Conservation (phyloP, 176 grass and related monocot species). For the Triticum monococcum region DNA sequence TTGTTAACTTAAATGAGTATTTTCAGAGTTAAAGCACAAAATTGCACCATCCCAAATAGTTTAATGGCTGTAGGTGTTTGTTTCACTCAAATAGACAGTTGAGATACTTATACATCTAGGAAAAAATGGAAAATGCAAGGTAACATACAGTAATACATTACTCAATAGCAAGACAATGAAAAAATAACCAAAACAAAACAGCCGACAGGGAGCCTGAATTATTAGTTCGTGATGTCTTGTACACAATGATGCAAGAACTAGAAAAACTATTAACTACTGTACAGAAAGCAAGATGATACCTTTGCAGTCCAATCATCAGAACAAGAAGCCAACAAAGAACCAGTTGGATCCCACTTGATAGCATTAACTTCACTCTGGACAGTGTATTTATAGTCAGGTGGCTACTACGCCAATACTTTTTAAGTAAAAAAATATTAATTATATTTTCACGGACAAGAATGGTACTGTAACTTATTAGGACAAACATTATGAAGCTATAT, state of each 20-base stretch:
- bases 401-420: neutral
- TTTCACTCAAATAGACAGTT: neutral
- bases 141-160: neutral
- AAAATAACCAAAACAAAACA: neutral
- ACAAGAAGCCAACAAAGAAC: constrained; percentile 91
- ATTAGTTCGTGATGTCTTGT: neutral
- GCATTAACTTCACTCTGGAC: constrained; percentile 96
- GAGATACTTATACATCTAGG: neutral
- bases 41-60: neutral
- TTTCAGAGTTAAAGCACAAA: neutral
- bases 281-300: constrained; percentile 44
- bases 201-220: neutral
- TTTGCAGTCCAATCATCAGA: constrained; percentile 94
- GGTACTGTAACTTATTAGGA: neutral
- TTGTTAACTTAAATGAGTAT: neutral
- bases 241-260: neutral
- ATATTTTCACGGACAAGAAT: constrained; percentile 5
- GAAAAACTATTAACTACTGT: neutral
- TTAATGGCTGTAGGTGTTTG: neutral
- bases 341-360: constrained; percentile 99
- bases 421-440: neutral
- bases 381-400: neutral
- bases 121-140: neutral
- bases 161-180: neutral
- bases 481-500: neutral